phyloP scores from a whole-genome alignment of 2,329 filamentous ascomycete species.

The Allantophomopsis cytisporea region DNA sequence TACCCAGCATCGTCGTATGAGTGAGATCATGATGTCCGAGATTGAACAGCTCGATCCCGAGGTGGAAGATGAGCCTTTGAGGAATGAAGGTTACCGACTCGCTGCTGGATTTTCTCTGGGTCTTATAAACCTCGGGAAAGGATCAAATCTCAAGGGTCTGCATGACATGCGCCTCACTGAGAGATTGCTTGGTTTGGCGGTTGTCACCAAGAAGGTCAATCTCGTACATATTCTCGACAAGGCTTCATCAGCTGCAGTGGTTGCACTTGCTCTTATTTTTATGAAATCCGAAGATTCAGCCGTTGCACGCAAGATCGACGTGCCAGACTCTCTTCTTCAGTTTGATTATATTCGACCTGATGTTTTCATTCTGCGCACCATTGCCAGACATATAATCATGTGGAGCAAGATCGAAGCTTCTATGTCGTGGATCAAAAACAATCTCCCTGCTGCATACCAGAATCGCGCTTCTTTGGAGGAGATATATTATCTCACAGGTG shows the following conservation, averaged over 20 bases:
- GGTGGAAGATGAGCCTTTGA: conserved; percentile 72
- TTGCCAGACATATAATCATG: conserved; percentile 83
- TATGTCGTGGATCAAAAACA: conserved; percentile 61
- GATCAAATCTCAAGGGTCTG: conserved; percentile 73
- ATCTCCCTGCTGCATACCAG: conserved; percentile 59
- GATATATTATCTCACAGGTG: conserved; percentile 54
- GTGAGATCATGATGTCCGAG: conserved; percentile 96
- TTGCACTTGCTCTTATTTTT: conserved; percentile 83
- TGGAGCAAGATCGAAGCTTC: conserved; percentile 73
- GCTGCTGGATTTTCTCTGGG: conserved; percentile 89
- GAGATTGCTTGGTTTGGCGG: conserved; percentile 71
- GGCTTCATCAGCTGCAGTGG: conserved; percentile 82
- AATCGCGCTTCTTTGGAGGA: conserved; percentile 42
- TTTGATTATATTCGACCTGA: conserved; percentile 95
- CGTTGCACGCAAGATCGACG: conserved; percentile 81
- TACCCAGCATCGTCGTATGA: conserved; percentile 96
- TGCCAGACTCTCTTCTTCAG: conserved; percentile 79
- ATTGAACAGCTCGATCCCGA: conserved; percentile 74
- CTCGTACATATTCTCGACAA: conserved; percentile 88
- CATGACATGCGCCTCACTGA: conserved; percentile 92
- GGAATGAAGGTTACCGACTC: conserved; percentile 91
- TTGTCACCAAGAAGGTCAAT: conserved; percentile 80
- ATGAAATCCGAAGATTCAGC: conserved; percentile 90
- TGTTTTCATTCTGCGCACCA: conserved; percentile 75
- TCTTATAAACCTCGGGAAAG: conserved; percentile 88